Base-by-base conservation (phyloP, 176 grass and related monocot genomes). In the Cocos nucifera region DNA sequence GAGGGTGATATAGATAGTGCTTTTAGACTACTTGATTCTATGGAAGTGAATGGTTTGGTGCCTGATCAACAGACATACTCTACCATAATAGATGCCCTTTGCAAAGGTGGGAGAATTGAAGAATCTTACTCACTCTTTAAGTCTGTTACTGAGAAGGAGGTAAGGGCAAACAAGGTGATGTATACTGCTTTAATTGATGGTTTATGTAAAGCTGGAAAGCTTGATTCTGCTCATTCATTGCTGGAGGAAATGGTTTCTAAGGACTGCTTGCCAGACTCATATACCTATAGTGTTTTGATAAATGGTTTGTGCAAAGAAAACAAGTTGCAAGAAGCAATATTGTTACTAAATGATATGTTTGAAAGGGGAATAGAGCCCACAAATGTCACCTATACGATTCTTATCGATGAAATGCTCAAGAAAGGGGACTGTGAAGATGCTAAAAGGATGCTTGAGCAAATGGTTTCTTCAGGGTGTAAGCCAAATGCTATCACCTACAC, bases 221-320 rank as follows among this genome's bases (percentile, higher is more conserved):
- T 80, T 3, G 77, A 89, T 67, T 57, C 24, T 17, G 85, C 85
- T 22, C 59, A 17, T 24, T 73, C 61, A 19, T 56, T 80, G 17
- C 66, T 88, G 19, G 69, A 83, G 71, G 77, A 80, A 32, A 88
- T 88, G 85, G 16, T 80, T 19, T 61, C 73, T 50, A 64, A 77
- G 30, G 73, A 58, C 66, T 88, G 69, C 65, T 65, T 58, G 52
- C 80, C 85, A 17, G 80, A 88, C 65, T 49, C 73, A 17, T 83
- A 79, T 51, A 83, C 85, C 23, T 83, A 88, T 61, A 83, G 73
- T 74, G 61, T 73, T 17, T 77, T 88, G 27, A 88, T 88, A 58
- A 80, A 83, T 32, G 58, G 74, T 53, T 50, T 77, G 19, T 83
- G 80, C 70, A 80, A 83, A 54, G 72, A 21, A 24, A 77, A 76